phyloP scores from a whole-genome alignment of 371 early-diverging fungal species.

The Circinella minor region DNA sequence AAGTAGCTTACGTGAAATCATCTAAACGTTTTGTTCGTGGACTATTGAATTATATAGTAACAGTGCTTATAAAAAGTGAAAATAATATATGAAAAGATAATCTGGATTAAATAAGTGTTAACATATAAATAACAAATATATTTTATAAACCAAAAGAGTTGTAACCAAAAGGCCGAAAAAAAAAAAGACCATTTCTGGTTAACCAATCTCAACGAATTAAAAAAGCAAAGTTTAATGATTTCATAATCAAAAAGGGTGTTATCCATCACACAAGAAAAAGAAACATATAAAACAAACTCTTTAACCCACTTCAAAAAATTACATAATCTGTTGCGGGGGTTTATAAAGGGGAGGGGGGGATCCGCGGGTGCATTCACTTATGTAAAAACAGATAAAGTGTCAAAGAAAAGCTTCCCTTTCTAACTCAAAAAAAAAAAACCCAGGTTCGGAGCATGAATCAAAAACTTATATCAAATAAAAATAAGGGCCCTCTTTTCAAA shows the following conservation, averaged over 20 bases:
- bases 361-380: constrained; percentile 1
- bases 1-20: too few relatives aligned
- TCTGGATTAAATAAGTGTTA: too few relatives aligned
- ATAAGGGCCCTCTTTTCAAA: constrained; percentile 5
- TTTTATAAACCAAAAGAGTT: too few relatives aligned
- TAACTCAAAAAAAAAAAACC: not conserved
- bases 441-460: not conserved
- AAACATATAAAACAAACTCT: not conserved
- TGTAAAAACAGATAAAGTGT: not conserved
- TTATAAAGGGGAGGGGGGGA: not conserved
- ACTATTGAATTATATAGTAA: too few relatives aligned
- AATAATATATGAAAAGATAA: too few relatives aligned
- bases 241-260: not conserved
- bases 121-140: too few relatives aligned
- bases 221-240: too few relatives aligned
- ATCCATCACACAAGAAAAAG: not conserved
- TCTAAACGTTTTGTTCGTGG: too few relatives aligned
- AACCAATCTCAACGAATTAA: too few relatives aligned
- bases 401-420: not conserved
- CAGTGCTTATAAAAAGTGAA: too few relatives aligned
- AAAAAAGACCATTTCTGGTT: too few relatives aligned
- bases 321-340: not conserved
- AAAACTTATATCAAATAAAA: constrained; percentile 1
- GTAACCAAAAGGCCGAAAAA: too few relatives aligned
- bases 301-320: not conserved